Evolutionary conservation across 1,139 yeast genomes (phyloP).

Genomic region (Sugiyamaella neomexicana): DNA sequence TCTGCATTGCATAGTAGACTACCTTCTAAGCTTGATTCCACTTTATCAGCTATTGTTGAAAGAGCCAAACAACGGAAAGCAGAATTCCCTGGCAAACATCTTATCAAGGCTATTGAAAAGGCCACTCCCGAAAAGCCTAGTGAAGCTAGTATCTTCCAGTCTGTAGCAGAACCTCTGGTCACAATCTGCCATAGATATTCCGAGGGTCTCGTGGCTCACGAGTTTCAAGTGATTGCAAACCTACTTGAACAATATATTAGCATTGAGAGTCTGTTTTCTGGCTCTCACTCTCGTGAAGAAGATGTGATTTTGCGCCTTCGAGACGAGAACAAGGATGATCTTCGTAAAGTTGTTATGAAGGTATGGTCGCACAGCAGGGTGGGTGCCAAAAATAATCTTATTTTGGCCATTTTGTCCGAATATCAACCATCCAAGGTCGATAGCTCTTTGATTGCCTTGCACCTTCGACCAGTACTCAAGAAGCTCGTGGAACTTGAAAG

Average conservation of each 20-base stretch:
- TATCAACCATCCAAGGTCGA: conserved; percentile 60
- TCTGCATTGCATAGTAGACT: conserved; percentile 92
- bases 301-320: conserved; percentile 75
- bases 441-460: conserved; percentile 64
- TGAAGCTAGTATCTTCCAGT: conserved; percentile 47
- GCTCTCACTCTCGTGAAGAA: conserved; percentile 76
- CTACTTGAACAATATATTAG: conserved; percentile 71
- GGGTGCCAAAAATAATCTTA: conserved; percentile 86
- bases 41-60: conserved; percentile 63
- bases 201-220: conserved; percentile 81
- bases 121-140: conserved; percentile 51
- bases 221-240: conserved; percentile 68
- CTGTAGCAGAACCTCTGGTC: conserved; percentile 69
- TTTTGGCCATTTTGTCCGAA: conserved; percentile 77
- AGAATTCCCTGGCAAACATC: conserved; percentile 91
- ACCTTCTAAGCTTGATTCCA: conserved; percentile 71
- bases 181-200: conserved; percentile 69
- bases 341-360: conserved; percentile 66
- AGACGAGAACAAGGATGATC: conserved; percentile 79
- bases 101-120: conserved; percentile 61
- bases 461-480: conserved; percentile 70
- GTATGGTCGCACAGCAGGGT: conserved; percentile 91
- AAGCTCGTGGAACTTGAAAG: conserved; percentile 83
- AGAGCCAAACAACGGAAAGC: conserved; percentile 59
- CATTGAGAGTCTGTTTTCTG: conserved; percentile 76